Base-by-base conservation (phyloP, 305 asterid species). In the Fraxinus albicans region DNA sequence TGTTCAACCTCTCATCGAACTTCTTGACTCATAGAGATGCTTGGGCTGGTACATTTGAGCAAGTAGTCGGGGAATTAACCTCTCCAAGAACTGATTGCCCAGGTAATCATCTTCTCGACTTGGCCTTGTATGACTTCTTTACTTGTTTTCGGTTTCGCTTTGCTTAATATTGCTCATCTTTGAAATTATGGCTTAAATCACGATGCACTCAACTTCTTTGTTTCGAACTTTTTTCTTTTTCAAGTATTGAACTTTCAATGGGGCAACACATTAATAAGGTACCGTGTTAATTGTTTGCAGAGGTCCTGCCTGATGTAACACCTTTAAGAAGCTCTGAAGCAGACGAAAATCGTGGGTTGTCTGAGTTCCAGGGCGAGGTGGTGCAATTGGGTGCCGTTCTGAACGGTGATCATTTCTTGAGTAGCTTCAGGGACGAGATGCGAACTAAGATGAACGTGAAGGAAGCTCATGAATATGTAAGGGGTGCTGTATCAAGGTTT, bases 1-100 rank as follows among this genome's bases (percentile, higher is more conserved):
- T 94, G 35, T 94, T 93, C 86, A 94, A 93, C 81, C 93, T 94
- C 15, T 84, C 91, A 27, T 91, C 97, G 31, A 92, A 91, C 80
- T 94, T 91, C 87, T 78, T 93, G 44, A 94, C 97, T 12, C 97
- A 94, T 38, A 90, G 98, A 84, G 98, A 94, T 60, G 94, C 97
- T 83, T 94, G 98, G 98, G 97, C 95, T 3, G 96, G 96, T 84
- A 93, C 98, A 15, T 94, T 94, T 69, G 98, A 94, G 84, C 97
- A 92, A 33, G 93, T 94, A 5, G 89, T 91, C 1, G 87, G 90
- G 7, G 84, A 90, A n/a, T 78, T 93, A 82, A 81, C 91, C n/a
- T 87, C 98, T 65, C 97, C 96, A 29, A 88, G 98, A 85, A 91
- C 95, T 2, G 95, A 94, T 79, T 94, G 96, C 80, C 97, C 96